Evolutionary conservation across 768 basidiomycete species (phyloP), one percentile per base, ranked within the genome.

Genomic region (Rhodotorula diobovata): DNA sequence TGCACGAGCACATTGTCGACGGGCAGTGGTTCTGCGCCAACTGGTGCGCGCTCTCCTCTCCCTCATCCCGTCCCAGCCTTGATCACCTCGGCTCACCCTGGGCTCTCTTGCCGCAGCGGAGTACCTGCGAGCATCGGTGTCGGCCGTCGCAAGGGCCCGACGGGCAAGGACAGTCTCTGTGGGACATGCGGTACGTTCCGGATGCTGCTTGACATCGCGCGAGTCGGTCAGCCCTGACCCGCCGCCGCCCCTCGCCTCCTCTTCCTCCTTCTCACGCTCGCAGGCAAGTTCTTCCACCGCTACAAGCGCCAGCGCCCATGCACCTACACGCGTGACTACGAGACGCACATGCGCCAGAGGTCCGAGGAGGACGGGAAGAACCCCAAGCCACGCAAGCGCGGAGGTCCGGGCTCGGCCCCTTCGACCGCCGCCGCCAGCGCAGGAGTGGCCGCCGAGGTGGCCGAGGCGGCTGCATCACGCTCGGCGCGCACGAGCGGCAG

Each of bases 11-110:
- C 78, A 84, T 86, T 76, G 89, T 93, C 78, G 83, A 93, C 74
- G 91, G 90, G 1, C 84, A 90, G 9, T 96, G 93, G 93, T 91
- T 93, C 81, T 97, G 93, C 79, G 92, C 91, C 30, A 95, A 93
- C 78, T 70, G 76, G 75, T 71, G 54, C 34, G 65, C n/a, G n/a
- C n/a, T n/a, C n/a, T n/a, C n/a, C n/a, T 59, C 32, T 32, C n/a
- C 28, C 12, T 16, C 30, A 2, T n/a, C 48, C 41, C 3, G 20
- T 46, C 14, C 37, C 14, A 18, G 28, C 25, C 41, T 28, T 43
- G 28, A 1, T 14, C 41, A 18, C 41, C 11, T 45, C 46, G 5
- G 37, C 4, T 5, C 53, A 50, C 25, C 20, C 16, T 12, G 48
- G 91, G 76, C 43, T 6, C 2, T 25, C 35, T 30, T 9, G 6